Evolutionary conservation across 2,329 filamentous ascomycete genomes (phyloP).

Genomic region (Pochonia chlamydosporia): DNA sequence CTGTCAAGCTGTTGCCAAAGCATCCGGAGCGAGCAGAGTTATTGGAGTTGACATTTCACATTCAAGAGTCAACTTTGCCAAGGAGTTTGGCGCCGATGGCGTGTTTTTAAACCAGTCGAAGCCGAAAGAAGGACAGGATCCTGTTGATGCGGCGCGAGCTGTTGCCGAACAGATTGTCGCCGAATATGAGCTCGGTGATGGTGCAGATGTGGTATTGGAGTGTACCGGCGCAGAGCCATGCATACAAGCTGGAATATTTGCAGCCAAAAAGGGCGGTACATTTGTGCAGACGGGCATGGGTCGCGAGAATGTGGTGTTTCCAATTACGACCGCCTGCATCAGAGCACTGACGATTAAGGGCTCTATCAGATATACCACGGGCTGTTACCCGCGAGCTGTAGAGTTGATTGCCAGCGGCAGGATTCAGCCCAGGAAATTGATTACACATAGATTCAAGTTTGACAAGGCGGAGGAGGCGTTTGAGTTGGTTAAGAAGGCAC

Average conservation of each 20-base stretch:
- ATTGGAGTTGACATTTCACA: constrained; percentile 20
- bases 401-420: constrained; percentile 44
- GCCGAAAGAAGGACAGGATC: not conserved
- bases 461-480: constrained; percentile 43
- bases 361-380: constrained; percentile 44
- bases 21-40: constrained; percentile 17
- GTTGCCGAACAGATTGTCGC: constrained; percentile 24
- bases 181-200: not conserved
- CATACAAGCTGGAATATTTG: constrained; percentile 11
- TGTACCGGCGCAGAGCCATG: constrained; percentile 15
- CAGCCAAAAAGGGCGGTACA: constrained; percentile 41
- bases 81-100: constrained; percentile 16
- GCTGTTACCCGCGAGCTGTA: constrained; percentile 43
- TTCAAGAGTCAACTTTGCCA: constrained; percentile 16
- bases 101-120: constrained; percentile 13
- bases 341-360: constrained; percentile 42
- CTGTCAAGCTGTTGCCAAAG: constrained; percentile 18
- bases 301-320: constrained; percentile 44
- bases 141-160: constrained; percentile 14
- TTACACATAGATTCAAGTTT: constrained; percentile 30
- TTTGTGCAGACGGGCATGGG: constrained; percentile 55
- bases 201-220: constrained; percentile 12
- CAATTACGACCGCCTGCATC: constrained; percentile 43
- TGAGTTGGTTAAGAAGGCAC: constrained; percentile 15
- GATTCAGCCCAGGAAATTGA: constrained; percentile 28